Conservation (phyloP, 352 stramenopile species). For the Phytophthora litchii region DNA sequence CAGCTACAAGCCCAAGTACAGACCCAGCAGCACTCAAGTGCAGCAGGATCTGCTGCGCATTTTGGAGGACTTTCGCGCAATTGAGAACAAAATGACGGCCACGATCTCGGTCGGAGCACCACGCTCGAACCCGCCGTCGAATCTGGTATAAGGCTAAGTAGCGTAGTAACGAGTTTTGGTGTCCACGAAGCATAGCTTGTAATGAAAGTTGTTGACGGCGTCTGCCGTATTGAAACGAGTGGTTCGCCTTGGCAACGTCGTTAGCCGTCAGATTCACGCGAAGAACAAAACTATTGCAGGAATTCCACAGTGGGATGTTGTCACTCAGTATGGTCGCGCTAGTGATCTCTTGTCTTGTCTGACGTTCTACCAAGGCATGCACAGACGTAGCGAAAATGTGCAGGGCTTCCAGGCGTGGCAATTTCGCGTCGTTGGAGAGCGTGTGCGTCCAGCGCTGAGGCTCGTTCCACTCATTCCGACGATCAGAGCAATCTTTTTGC, state of each 20-base stretch:
- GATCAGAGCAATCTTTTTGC: constrained; percentile 2
- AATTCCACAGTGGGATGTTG: too few relatives aligned
- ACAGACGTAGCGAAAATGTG: neutral
- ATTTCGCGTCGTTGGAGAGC: neutral
- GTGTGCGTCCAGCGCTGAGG: too few relatives aligned
- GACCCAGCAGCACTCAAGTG: constrained; percentile 44
- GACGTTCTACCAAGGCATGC: neutral
- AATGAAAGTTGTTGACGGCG: neutral
- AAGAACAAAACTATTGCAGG: neutral
- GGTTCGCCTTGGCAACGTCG: neutral
- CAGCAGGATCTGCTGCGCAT: constrained; percentile 39
- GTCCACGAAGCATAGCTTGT: constrained; percentile 3
- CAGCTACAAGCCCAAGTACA: constrained; percentile 43
- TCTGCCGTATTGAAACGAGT: neutral
- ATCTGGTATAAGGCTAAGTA: constrained; percentile 33
- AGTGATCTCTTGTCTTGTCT: neutral
- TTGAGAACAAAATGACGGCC: constrained; percentile 28
- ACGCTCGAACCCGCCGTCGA: constrained; percentile 27
- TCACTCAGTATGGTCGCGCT: too few relatives aligned
- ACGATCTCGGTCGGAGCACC: constrained; percentile 30
- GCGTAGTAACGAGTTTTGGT: constrained; percentile 18
- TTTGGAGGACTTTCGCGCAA: constrained; percentile 37
- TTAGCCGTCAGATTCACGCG: neutral
- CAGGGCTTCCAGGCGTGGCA: neutral
- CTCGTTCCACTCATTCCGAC: too few relatives aligned